Evolutionary conservation across 805 yeast genomes (phyloP), one percentile per base, ranked within the genome.

Genomic region (Candida germanica): DNA sequence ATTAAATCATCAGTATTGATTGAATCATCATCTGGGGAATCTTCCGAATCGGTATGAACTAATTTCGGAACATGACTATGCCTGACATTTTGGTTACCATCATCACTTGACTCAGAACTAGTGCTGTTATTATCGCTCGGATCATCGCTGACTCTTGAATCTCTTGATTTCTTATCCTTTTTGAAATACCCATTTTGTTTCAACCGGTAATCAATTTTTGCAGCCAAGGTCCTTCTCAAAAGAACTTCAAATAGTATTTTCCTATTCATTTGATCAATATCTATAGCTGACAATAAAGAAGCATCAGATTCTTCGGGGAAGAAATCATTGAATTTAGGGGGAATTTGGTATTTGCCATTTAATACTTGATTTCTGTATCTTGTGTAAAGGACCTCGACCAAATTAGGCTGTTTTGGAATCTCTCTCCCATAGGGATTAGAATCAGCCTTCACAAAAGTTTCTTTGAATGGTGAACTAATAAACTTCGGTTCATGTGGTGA

Each of bases 211-310:
- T 50, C 63, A 16, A 67, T 53, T 47, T 67, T 67, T 5, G 70
- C 72, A 22, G 69, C 65, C 43, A 66, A 44, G 1, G 71, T 67
- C 38, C 69, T 47, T 39, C 72, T 54, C n/a, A 67, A 36, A 28
- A 67, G 50, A 5, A 64, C 40, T 35, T 66, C 73, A 20, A 64
- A 50, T n/a, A 63, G 47, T 0, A 67, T 31, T 36, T 52, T 53
- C 26, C 49, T 53, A 33, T 66, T 57, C 33, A 66, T 42, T n/a
- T 43, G 39, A 8, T 55, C 51, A 13, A 54, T 48, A 30, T 65
- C 70, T 2, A 31, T 30, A 8, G 49, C 39, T 5, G 48, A 38
- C 16, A 65, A 33, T 26, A 58, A 39, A 18, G 36, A 37, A 6
- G 39, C 46, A 14, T 53, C 58, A 3, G 47, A 19, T 26, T 58